These are phyloP conservation scores for Claviceps cyperi DNA, from an alignment of 2,329 filamentous ascomycete species.

Conservation along the genomic window DNA sequence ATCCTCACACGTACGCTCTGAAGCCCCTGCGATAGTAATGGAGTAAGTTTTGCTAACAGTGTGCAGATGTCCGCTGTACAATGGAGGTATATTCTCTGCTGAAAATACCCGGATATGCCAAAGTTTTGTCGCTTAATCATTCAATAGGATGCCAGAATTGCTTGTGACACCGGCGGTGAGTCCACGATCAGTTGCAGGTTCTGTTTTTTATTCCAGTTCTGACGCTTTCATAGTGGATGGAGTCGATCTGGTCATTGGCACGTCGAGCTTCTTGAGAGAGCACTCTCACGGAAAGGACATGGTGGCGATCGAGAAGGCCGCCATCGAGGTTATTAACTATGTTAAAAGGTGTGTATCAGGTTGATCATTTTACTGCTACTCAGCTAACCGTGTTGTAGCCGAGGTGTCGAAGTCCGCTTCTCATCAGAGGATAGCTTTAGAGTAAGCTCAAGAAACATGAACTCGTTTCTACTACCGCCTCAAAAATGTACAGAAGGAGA, in stretches of 20 bases:
- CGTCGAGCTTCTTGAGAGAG: conserved; percentile 67
- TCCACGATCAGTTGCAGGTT: not conserved
- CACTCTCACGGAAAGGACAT: conserved; percentile 86
- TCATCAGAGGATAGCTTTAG: conserved; percentile 73
- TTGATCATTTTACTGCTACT: not conserved
- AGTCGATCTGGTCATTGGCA: conserved; percentile 44
- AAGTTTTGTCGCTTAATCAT: not conserved
- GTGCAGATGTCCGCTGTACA: conserved; percentile 12
- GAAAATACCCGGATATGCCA: not conserved
- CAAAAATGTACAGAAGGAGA: not conserved
- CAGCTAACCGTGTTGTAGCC: not conserved
- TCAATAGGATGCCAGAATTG: conserved; percentile 2
- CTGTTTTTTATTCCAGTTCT: not conserved
- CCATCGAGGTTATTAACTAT: conserved; percentile 10
- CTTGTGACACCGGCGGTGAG: conserved; percentile 2
- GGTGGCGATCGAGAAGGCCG: conserved; percentile 58
- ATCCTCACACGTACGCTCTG: conserved; percentile 10
- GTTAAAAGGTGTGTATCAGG: conserved; percentile 6
- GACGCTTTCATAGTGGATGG: conserved; percentile 37
- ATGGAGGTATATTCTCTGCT: conserved; percentile 1
- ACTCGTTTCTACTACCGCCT: not conserved
- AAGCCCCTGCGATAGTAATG: conserved; percentile 7
- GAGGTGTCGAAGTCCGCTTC: conserved; percentile 11
- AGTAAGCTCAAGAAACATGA: conserved; percentile 1
- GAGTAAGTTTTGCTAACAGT: not conserved